These are phyloP conservation scores for Camelina sativa DNA, from an alignment of 345 rosid species.

Conservation along the genomic window DNA sequence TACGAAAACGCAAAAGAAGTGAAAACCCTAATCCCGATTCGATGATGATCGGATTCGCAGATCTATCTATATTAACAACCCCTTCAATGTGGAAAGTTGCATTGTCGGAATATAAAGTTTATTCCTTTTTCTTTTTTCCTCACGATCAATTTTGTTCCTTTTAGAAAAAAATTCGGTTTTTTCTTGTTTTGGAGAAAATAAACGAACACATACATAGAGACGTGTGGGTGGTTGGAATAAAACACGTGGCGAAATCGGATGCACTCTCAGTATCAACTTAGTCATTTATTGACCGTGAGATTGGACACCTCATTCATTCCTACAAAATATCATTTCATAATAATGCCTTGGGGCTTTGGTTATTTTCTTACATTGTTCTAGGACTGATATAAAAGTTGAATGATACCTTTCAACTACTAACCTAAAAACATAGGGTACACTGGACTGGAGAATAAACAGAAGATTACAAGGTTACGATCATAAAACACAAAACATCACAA, in stretches of 20 bases:
- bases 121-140: not conserved
- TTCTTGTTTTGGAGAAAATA: not conserved
- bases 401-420: not conserved
- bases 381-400: not conserved
- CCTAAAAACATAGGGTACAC: not conserved
- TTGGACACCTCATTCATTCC: constrained; percentile 1
- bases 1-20: not conserved
- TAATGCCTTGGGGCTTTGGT: not conserved
- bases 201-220: constrained; percentile 1
- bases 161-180: not conserved
- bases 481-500: constrained; percentile 18
- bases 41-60: constrained; percentile 29
- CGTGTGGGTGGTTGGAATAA: not conserved
- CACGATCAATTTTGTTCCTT: constrained; percentile 9
- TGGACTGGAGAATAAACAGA: not conserved
- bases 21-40: constrained; percentile 34
- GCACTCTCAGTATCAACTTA: not conserved
- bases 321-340: not conserved
- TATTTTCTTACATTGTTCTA: not conserved
- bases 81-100: constrained; percentile 30
- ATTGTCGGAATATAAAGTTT: constrained; percentile 27
- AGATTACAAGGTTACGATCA: constrained; percentile 21
- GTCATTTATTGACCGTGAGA: constrained; percentile 4
- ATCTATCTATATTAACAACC: constrained; percentile 38
- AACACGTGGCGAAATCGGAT: constrained; percentile 28